Conservation (phyloP, 169 alveolate species). For the Plasmodium coatneyi region DNA sequence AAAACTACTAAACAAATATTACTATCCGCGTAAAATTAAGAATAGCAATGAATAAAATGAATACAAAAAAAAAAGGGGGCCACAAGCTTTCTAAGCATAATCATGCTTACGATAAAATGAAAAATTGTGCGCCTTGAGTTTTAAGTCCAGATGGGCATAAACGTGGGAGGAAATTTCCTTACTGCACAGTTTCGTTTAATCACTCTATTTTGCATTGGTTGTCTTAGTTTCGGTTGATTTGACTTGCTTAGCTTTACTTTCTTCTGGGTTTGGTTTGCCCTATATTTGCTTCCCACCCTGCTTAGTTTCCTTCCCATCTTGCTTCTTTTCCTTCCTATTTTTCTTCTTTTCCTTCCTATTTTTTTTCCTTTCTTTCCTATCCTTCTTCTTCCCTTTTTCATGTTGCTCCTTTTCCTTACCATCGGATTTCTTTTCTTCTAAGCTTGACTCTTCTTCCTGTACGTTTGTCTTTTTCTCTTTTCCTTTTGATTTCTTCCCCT, state of each 20-base stretch:
- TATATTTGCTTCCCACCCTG: too few species aligned
- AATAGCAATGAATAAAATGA: not conserved
- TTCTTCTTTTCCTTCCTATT: not conserved
- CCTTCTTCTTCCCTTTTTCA: not conserved
- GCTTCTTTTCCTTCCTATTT: not conserved
- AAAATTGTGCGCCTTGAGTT: not conserved
- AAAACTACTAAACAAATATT: not conserved
- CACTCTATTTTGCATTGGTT: not conserved
- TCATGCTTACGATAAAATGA: not conserved
- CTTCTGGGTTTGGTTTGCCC: not conserved
- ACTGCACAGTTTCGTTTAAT: not conserved
- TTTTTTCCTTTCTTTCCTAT: not conserved
- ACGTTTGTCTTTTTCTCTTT: not conserved
- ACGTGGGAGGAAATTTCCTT: not conserved
- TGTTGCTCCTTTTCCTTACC: not conserved
- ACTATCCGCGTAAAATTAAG: not conserved
- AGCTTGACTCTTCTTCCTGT: not conserved
- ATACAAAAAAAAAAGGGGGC: too few species aligned
- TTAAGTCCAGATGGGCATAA: not conserved
- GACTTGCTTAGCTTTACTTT: not conserved
- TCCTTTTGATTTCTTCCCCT: not conserved
- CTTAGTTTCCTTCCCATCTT: too few species aligned
- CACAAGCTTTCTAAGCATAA: not conserved
- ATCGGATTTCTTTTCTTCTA: not conserved
- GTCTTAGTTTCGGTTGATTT: not conserved